Conservation (phyloP, 352 stramenopile genomes). For the Elongisporangium undulatum region DNA sequence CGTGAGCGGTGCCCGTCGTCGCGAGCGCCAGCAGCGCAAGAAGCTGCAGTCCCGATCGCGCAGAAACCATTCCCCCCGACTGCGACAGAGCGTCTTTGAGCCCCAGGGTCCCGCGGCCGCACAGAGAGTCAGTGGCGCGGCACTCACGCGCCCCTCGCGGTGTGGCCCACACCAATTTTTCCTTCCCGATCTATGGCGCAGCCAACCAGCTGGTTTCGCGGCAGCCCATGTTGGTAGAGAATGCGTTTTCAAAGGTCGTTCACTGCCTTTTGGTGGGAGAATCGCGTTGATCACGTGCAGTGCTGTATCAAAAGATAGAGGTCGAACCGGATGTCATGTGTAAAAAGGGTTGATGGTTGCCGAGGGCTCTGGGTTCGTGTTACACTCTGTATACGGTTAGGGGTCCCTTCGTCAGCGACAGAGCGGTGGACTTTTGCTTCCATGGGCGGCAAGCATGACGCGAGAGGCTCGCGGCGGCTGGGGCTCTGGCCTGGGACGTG, state of each 20-base stretch:
- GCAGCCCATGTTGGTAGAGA: neutral
- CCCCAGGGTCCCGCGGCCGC: neutral
- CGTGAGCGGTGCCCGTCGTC: conserved; percentile 4
- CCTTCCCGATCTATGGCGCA: neutral
- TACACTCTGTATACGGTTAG: neutral
- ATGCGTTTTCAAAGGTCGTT: neutral
- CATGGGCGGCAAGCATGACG: neutral
- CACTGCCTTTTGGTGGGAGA: neutral
- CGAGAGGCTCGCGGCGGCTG: no score
- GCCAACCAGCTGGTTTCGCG: neutral
- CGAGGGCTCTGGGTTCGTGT: neutral
- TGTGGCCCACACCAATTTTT: neutral
- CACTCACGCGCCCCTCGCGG: neutral
- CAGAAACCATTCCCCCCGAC: neutral
- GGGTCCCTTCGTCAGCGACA: neutral
- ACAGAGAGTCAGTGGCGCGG: neutral
- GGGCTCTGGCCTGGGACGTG: neutral
- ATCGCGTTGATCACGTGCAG: neutral
- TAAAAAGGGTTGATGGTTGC: neutral
- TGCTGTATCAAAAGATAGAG: conserved; percentile 1
- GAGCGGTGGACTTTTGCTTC: neutral
- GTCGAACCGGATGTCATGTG: conserved; percentile 1
- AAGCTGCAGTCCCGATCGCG: neutral
- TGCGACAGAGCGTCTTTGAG: neutral
- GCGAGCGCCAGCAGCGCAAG: neutral